A percentile compares a stretch with the other conserved stretches of the same genome.
Conservation (phyloP, 768 basidiomycete genomes). For the Amanita pseudoporphyria region DNA sequence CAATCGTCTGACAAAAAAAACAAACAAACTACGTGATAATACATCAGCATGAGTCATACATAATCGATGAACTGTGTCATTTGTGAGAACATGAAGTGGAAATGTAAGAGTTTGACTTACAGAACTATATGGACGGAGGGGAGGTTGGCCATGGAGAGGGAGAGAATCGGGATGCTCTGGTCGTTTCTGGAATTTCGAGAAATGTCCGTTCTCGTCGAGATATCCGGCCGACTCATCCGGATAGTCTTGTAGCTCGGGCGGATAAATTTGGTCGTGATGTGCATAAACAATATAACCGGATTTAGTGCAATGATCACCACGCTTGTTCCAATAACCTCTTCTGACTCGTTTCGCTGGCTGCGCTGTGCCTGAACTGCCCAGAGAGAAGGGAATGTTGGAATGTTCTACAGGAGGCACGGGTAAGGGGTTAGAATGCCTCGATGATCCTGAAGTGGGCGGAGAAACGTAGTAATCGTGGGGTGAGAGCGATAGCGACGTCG, state of each 20-base stretch:
- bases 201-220: constrained; percentile 39
- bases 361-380: constrained; percentile 18
- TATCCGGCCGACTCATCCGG: constrained; percentile 48
- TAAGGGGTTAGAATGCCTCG: constrained; percentile 14
- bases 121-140: constrained; percentile 45
- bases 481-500: constrained; percentile 11
- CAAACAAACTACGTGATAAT: neutral
- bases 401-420: constrained; percentile 11
- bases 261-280: constrained; percentile 45
- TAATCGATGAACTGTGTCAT: neutral
- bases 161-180: constrained; percentile 56
- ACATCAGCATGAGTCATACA: constrained; percentile 4
- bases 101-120: constrained; percentile 23
- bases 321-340: constrained; percentile 63
- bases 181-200: constrained; percentile 30
- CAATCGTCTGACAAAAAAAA: too few species aligned
- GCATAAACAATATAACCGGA: constrained; percentile 57
- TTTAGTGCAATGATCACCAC: constrained; percentile 59
- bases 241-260: constrained; percentile 50
- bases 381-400: constrained; percentile 11
- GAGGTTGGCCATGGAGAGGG: constrained; percentile 44
- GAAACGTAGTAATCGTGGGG: constrained; percentile 11
- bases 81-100: neutral
- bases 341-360: constrained; percentile 28
- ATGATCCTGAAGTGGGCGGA: constrained; percentile 10